Percentiles rank a stretch among this genome's conserved stretches.
These are phyloP conservation scores for Mucor racemosus DNA, from an alignment of 371 early-diverging fungal species.

Conservation along the genomic window DNA sequence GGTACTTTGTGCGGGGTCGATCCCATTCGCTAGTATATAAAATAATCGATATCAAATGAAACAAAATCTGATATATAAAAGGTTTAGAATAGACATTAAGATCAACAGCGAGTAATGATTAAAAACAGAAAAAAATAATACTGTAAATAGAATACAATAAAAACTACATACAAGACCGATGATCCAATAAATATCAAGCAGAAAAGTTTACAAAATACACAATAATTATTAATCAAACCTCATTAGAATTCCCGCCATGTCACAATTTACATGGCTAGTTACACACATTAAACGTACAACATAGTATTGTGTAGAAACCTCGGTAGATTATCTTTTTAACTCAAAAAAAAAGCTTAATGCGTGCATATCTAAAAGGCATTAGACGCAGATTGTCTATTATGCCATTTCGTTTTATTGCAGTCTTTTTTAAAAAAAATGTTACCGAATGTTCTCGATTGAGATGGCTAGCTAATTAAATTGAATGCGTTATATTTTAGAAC, in stretches of 20 bases:
- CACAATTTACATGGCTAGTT: not conserved
- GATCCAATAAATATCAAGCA: not conserved
- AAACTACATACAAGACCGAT: not conserved
- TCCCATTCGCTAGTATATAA: not conserved
- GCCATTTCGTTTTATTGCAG: no score
- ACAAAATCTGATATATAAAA: no score
- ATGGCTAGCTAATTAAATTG: no score
- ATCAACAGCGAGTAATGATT: not conserved
- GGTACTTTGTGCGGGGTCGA: not conserved
- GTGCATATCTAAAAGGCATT: no score
- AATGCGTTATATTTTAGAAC: no score
- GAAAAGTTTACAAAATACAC: not conserved
- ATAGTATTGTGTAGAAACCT: not conserved
- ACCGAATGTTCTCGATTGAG: no score
- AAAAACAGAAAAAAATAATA: not conserved
- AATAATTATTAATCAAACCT: not conserved
- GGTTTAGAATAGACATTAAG: no score
- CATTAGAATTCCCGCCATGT: not conserved
- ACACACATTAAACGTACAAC: not conserved
- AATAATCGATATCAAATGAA: not conserved
- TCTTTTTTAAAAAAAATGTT: no score
- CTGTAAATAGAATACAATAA: not conserved
- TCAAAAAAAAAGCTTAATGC: no score
- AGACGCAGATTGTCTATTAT: no score
- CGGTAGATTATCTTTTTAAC: not conserved